Base-by-base conservation (phyloP, 331 rosid genomes). In the Saraca asoca region DNA sequence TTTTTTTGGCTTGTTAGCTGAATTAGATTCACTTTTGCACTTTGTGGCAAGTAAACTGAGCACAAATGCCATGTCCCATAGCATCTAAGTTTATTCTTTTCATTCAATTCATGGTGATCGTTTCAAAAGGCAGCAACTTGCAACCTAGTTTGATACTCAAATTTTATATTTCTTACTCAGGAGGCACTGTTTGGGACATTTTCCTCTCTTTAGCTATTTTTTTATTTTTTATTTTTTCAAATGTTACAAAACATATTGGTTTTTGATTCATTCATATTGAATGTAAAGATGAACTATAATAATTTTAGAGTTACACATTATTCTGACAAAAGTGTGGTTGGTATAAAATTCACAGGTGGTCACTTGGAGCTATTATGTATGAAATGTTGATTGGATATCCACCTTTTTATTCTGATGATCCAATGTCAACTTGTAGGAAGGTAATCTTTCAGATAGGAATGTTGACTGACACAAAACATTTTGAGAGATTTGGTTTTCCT, bases 281-380 rank as follows among this genome's bases (percentile, higher is more conserved):
- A 12, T 63, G 58, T 64, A 19, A 54, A 12, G 50, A 37, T 41
- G 58, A 62, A 54, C 35, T 5, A 42, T 16, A 37, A 49, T 24
- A 41, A 29, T 29, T 31, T 60, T 17, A 34, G 37, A 38, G 66
- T 51, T 29, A 51, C 59, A 15, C 54, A 54, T 63, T 62, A 59
- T 75, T 71, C n/a, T 49, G 61, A 71, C 49, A 42, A 45, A 61
- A 53, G 34, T 11, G 44, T 68, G 62, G 64, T 46, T 64, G 48
- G 66, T 75, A 33, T 49, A 4, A 58, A 56, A 67, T 56, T 64
- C 52, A 12, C 82, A 90, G 97, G 98, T 94, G 98, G 98, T 94
- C 98, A 51, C 97, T 94, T 71, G 98, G 98, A 70, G 98, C 98
- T 69, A 94, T 94, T 61, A 94, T 90, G 98, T 92, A 79, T 75